Conservation (phyloP, 2,329 filamentous ascomycete genomes). For the Verticillium zaregamsianum region DNA sequence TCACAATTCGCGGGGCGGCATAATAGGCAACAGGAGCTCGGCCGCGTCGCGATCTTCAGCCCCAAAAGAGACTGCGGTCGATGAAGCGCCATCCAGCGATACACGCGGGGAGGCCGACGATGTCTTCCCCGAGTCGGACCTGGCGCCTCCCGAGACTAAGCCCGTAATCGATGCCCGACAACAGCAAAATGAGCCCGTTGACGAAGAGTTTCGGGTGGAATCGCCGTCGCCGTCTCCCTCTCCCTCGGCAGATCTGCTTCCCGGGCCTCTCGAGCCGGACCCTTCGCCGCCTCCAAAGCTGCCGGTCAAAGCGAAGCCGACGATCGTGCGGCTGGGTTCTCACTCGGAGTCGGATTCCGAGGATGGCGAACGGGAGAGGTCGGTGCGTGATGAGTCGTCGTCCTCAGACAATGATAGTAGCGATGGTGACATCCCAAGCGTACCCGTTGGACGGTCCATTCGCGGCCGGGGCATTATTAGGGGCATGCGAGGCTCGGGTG, state of each 20-base stretch:
- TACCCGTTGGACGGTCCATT: background rate
- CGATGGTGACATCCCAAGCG: background rate
- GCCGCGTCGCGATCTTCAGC: background rate
- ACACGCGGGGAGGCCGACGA: background rate
- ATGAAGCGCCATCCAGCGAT: background rate
- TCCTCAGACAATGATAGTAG: slow-evolving; percentile 9
- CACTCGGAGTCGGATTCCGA: slow-evolving; percentile 9
- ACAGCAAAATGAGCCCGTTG: slow-evolving; percentile 1
- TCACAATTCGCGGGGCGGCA: background rate
- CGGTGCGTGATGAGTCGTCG: slow-evolving; percentile 1
- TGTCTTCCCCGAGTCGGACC: background rate
- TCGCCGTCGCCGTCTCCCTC: slow-evolving; percentile 1
- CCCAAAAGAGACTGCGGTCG: background rate
- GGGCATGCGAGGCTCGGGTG: slow-evolving; percentile 3
- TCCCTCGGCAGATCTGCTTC: slow-evolving; percentile 3
- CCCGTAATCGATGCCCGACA: background rate
- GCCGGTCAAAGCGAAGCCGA: slow-evolving; percentile 2
- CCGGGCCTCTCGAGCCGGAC: slow-evolving; percentile 1
- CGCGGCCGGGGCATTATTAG: slow-evolving; percentile 5
- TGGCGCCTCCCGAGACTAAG: background rate
- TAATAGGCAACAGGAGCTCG: background rate
- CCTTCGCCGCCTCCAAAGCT: background rate
- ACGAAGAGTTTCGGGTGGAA: slow-evolving; percentile 2
- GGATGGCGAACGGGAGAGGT: background rate
- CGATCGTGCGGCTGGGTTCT: slow-evolving; percentile 10